Base-by-base conservation (phyloP, 495 filamentous ascomycete species). In the Neurospora sp. region DNA sequence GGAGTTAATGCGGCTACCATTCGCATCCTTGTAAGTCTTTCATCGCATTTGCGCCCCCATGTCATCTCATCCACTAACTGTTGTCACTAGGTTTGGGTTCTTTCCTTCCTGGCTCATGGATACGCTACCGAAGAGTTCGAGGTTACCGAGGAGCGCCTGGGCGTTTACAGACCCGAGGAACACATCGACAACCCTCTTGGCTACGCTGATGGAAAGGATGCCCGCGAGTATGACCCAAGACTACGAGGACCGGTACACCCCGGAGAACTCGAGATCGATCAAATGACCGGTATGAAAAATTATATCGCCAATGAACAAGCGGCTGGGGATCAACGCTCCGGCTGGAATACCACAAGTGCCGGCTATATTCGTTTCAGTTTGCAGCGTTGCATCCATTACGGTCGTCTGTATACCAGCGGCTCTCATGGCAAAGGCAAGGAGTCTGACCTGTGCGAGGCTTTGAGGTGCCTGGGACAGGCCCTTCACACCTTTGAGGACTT, bases 41-140 rank as follows among this genome's bases (percentile, higher is more conserved):
- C 2, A 0, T 35, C 7, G 4, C 91, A 73, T 74, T 76, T 40
- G 3, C 3, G 7, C 14, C 31, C 27, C 14, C 12, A 39, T 22
- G 45, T 35, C 74, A 37, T 71, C 69, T 31, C 68, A 71, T 37
- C 39, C 70, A 39, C 74, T 73, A 16, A 70, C 40, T 14, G 0
- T 59, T 16, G 38, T 38, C 39, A n/a, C 38, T 59, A 79, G 78
- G 77, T 90, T 71, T 98, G 94, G 94, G 87, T 97, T 71, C 87
- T 98, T 37, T 92, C 92, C 3, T 97, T 98, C 82, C 89, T 98
- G 83, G 91, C 89, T 70, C 96, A 97, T 81, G 96, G 96, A 27
- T 99, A 97, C 84, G 96, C 94, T n/a, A 98, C 96, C 0, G 92
- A 86, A 18, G 96, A 99, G 79, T 99, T 97, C 78, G 96, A 99